phyloP scores from a whole-genome alignment of 2,329 filamentous ascomycete genomes.

The Paecilomyces sp. region DNA sequence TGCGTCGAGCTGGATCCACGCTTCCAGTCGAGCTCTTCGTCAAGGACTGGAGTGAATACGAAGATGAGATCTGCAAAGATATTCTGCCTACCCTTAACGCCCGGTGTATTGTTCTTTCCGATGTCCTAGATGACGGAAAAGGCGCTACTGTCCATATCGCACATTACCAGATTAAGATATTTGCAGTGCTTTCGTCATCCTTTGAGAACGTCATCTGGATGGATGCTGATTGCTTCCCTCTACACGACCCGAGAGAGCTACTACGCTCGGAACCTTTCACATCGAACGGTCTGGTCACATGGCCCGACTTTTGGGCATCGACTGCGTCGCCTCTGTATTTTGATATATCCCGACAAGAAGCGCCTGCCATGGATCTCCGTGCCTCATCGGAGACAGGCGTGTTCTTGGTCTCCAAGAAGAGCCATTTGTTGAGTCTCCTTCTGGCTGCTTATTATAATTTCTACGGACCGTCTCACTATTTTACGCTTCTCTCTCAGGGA shows the following conservation, averaged over 20 bases:
- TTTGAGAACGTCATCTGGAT: conserved; percentile 55
- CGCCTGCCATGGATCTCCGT: conserved; percentile 24
- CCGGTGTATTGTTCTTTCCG: conserved; percentile 16
- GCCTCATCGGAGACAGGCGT: conserved; percentile 30
- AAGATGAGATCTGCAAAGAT: conserved; percentile 21
- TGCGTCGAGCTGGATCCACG: conserved; percentile 24
- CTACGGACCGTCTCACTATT: conserved; percentile 30
- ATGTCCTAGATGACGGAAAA: conserved; percentile 6
- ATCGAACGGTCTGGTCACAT: conserved; percentile 48
- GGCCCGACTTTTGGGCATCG: conserved; percentile 49
- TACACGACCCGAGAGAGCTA: conserved; percentile 38
- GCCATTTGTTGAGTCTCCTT: conserved; percentile 24
- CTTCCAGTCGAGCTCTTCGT: conserved; percentile 33
- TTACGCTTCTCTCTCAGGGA: conserved; percentile 31
- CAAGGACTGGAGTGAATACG: conserved; percentile 19
- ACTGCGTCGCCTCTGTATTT: conserved; percentile 39
- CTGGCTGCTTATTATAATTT: conserved; percentile 27
- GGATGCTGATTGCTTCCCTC: conserved; percentile 51
- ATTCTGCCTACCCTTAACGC: conserved; percentile 25
- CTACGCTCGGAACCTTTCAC: conserved; percentile 47
- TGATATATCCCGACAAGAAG: conserved; percentile 29
- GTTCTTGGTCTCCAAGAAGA: conserved; percentile 30
- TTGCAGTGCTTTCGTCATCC: conserved; percentile 51
- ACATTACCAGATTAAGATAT: conserved; percentile 50
- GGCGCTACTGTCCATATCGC: conserved; percentile 24